phyloP scores from a whole-genome alignment of 2,329 filamentous ascomycete species.

The Coniochaeta sp. region DNA sequence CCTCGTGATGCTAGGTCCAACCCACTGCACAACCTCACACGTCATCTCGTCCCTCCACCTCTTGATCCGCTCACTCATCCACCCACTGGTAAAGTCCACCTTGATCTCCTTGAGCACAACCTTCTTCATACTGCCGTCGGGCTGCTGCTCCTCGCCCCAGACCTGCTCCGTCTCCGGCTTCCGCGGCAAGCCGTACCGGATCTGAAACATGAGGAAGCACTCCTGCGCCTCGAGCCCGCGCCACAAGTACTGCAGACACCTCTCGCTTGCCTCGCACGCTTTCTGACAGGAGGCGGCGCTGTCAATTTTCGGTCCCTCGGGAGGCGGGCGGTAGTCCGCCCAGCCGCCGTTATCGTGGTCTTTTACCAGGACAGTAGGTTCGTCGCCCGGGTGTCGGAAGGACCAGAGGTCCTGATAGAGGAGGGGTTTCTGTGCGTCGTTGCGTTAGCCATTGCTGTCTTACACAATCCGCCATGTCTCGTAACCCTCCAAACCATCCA shows the following conservation, averaged over 20 bases:
- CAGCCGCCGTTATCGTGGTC: slow-evolving; percentile 15
- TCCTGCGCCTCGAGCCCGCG: slow-evolving; percentile 8
- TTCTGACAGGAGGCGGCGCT: slow-evolving; percentile 11
- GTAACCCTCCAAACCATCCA: slow-evolving; percentile 16
- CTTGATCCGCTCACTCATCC: slow-evolving; percentile 12
- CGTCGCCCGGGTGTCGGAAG: slow-evolving; percentile 25
- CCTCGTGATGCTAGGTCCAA: slow-evolving; percentile 12
- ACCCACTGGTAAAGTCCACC: slow-evolving; percentile 13
- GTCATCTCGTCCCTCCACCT: slow-evolving; percentile 9
- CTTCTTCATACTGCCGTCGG: slow-evolving; percentile 3
- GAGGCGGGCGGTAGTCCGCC: slow-evolving; percentile 7
- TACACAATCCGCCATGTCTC: too few species aligned
- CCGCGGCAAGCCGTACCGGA: slow-evolving; percentile 10
- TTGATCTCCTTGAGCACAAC: slow-evolving; percentile 4
- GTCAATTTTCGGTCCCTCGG: slow-evolving; percentile 5
- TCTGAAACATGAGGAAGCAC: slow-evolving; percentile 13
- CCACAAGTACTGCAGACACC: slow-evolving; percentile 16
- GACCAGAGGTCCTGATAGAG: slow-evolving; percentile 30
- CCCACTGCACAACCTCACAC: slow-evolving; percentile 14
- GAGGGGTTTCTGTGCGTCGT: slow-evolving; percentile 21
- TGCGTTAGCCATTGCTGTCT: slow-evolving; percentile 3
- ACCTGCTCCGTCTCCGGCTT: slow-evolving; percentile 3
- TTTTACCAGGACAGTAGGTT: slow-evolving; percentile 1
- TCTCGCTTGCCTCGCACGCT: slow-evolving; percentile 11
- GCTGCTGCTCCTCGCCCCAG: not conserved